phyloP scores from a whole-genome alignment of 2,329 filamentous ascomycete genomes.

The Aureobasidium subglaciale region DNA sequence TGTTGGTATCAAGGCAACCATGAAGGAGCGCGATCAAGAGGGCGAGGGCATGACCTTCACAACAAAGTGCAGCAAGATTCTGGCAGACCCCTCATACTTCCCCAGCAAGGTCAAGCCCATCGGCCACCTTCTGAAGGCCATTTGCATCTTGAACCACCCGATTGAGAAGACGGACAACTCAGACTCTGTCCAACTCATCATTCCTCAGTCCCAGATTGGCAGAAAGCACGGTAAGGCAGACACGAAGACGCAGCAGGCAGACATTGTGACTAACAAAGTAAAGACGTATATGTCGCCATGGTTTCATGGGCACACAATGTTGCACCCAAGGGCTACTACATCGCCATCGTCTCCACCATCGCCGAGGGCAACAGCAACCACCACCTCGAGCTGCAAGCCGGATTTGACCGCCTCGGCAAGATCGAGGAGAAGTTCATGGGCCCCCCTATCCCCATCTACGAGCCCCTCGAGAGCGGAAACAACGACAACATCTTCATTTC shows the following conservation, averaged over 20 bases:
- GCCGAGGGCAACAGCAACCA: conserved; percentile 88
- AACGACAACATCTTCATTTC: conserved; percentile 94
- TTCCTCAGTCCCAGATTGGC: conserved; percentile 94
- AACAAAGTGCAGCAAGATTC: conserved; percentile 92
- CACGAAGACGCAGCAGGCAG: not conserved
- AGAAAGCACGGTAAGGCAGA: conserved; percentile 75
- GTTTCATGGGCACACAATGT: conserved; percentile 96
- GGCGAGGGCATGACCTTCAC: conserved; percentile 78
- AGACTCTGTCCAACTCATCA: conserved; percentile 92
- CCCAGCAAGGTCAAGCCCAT: conserved; percentile 77
- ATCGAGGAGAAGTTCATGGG: conserved; percentile 98
- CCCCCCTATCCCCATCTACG: conserved; percentile 85
- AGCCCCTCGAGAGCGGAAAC: conserved; percentile 73
- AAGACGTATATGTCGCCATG: conserved; percentile 94
- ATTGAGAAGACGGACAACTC: conserved; percentile 79
- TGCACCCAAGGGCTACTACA: conserved; percentile 97
- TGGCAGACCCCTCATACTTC: conserved; percentile 97
- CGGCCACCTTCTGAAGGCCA: conserved; percentile 88
- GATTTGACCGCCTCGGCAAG: conserved; percentile 82
- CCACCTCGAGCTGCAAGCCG: conserved; percentile 87
- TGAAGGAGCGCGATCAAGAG: conserved; percentile 75
- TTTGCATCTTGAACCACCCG: conserved; percentile 95
- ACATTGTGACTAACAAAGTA: conserved; percentile 11
- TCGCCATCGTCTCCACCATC: conserved; percentile 96
- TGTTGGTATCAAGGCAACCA: conserved; percentile 94